Evolutionary conservation across 345 rosid species (phyloP), one percentile per base, ranked within the genome.

Genomic region (Erodium maritimum): DNA sequence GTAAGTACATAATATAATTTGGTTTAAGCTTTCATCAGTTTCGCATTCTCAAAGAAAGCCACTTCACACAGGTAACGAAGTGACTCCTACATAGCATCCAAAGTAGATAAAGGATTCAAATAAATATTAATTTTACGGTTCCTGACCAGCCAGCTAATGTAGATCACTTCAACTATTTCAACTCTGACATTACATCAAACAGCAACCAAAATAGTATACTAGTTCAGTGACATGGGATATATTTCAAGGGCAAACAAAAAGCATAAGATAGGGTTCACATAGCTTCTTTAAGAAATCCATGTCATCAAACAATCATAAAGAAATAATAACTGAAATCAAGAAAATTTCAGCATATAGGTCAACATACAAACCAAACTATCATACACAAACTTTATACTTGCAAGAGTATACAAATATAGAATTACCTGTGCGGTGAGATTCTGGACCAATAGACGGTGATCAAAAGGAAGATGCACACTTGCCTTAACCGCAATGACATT

Each of bases 381-480:
- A 42, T 5, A 37, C 48, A 11, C 17, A 42, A 42, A 42, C 5
- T 29, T 42, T 10, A 42, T 42, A 16, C 5, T 42, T 42, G 11
- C 48, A 42, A 10, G 48, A 42, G 48, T 42, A 42, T 42, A 21
- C 0, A n/a, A 19, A 29, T 51, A 12, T 8, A 17, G 23, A 67
- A 52, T 70, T 83, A 89, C 99, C 94, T 82, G 84, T 37, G 73
- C 69, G 45, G 91, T 80, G 61, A 93, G 95, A 79, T 93, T 89
- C 62, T 87, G 94, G 70, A 93, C 91, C 72, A 86, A 71, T 19
- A 79, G 24, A 5, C 56, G 59, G 54, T 87, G 96, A 78, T 89
- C 84, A 65, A 69, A 81, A 56, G 91, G 82, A 65, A 89, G 85
- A 79, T 93, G 94, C 70, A 93, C 70, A 68, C 87, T 85, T 34